These are phyloP conservation scores for Dryadomyces quercus-mongolicae DNA, from an alignment of 2,329 filamentous ascomycete genomes.

Conservation along the genomic window DNA sequence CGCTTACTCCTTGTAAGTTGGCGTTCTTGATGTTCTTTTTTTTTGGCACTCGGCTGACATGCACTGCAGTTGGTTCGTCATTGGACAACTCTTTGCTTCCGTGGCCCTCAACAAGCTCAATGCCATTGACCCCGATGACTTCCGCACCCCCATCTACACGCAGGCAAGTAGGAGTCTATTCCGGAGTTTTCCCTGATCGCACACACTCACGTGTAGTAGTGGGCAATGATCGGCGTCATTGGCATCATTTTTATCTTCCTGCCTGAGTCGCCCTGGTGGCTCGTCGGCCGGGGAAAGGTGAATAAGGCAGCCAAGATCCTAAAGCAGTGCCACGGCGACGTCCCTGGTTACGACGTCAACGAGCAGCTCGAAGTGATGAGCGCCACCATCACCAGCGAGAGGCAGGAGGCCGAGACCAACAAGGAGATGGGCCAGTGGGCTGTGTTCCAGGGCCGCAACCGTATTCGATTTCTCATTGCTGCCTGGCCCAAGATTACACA, in stretches of 20 bases:
- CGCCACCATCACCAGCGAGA: constrained; percentile 21
- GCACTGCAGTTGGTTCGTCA: constrained; percentile 24
- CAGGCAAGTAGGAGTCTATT: neutral
- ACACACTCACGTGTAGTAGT: constrained; percentile 17
- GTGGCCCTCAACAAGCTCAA: constrained; percentile 26
- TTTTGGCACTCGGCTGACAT: neutral
- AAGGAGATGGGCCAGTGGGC: constrained; percentile 18
- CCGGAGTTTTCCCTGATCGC: too few species aligned
- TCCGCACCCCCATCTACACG: constrained; percentile 24
- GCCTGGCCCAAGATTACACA: constrained; percentile 27
- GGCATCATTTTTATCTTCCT: constrained; percentile 22
- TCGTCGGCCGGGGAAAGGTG: constrained; percentile 19
- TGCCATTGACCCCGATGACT: constrained; percentile 20
- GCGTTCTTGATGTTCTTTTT: neutral
- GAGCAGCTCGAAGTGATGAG: constrained; percentile 23
- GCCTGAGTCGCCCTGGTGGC: constrained; percentile 27
- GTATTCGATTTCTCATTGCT: constrained; percentile 23
- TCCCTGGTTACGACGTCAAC: constrained; percentile 20
- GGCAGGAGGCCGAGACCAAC: constrained; percentile 17
- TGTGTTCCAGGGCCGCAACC: constrained; percentile 25
- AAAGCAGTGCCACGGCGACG: constrained; percentile 14
- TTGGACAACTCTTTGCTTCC: constrained; percentile 29
- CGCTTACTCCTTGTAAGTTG: constrained; percentile 23
- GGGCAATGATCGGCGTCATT: constrained; percentile 28
- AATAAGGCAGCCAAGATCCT: constrained; percentile 20